phyloP scores from a whole-genome alignment of 495 filamentous ascomycete genomes.

The Bacidia rubella region DNA sequence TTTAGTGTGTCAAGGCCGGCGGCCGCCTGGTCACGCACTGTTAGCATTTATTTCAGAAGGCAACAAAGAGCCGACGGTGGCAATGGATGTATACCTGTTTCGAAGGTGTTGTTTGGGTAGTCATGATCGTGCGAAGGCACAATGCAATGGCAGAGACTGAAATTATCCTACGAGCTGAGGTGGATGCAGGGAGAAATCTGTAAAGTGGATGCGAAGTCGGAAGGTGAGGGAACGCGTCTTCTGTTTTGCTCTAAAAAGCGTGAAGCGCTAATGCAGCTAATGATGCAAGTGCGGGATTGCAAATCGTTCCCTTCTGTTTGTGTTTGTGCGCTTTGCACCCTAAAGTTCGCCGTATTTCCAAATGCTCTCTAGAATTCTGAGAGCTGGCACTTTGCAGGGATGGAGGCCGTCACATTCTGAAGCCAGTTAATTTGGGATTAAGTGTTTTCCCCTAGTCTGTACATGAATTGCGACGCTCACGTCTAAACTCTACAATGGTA shows the following conservation, averaged over 20 bases:
- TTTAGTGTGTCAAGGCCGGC: constrained; percentile 76
- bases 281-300: not conserved
- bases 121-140: constrained; percentile 24
- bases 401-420: too few species aligned
- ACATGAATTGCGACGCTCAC: too few species aligned
- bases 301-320: too few species aligned
- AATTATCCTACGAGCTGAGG: not conserved
- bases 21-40: constrained; percentile 46
- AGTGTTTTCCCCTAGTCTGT: too few species aligned
- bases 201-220: not conserved
- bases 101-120: constrained; percentile 64
- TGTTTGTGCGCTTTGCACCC: not conserved
- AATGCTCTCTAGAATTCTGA: not conserved
- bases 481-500: too few species aligned
- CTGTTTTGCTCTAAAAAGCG: constrained; percentile 1
- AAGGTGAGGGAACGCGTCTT: not conserved
- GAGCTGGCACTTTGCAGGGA: too few species aligned
- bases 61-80: constrained; percentile 22
- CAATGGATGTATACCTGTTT: constrained; percentile 57
- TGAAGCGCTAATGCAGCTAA: constrained; percentile 1
- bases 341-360: not conserved
- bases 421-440: too few species aligned
- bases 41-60: constrained; percentile 30
- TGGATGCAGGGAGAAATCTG: not conserved
- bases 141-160: not conserved